Percentiles rank a stretch among this genome's conserved stretches.
Evolutionary conservation across 2,329 filamentous ascomycete genomes (phyloP).

Genomic region (Xylaria sp.): DNA sequence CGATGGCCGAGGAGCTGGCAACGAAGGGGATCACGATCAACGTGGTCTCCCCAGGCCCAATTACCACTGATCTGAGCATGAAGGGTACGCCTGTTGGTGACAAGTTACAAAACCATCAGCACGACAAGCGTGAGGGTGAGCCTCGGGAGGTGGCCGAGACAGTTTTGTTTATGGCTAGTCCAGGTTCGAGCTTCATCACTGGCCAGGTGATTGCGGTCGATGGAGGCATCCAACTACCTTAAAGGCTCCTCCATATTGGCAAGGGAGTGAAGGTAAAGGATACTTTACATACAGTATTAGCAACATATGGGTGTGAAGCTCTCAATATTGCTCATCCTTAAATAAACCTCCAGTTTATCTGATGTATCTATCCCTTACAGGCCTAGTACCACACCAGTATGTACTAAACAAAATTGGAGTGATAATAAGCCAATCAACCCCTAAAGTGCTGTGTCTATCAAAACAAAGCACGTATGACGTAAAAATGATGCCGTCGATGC

Average conservation of each 20-base stretch:
- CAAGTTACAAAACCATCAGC: neutral
- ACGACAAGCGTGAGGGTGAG: neutral
- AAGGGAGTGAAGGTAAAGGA: too few relatives aligned
- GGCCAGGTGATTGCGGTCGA: neutral
- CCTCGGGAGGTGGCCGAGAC: neutral
- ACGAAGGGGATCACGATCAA: neutral
- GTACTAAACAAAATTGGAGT: too few relatives aligned
- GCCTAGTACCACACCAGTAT: too few relatives aligned
- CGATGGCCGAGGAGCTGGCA: neutral
- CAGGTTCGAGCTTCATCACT: neutral
- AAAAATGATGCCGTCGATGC: too few relatives aligned
- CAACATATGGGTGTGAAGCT: too few relatives aligned
- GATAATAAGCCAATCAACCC: too few relatives aligned
- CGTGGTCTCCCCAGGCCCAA: neutral
- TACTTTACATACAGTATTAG: too few relatives aligned
- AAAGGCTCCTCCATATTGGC: neutral
- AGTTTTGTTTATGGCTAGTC: neutral
- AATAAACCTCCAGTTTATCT: too few relatives aligned
- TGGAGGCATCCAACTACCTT: neutral
- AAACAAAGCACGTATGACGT: too few relatives aligned
- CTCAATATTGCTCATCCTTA: too few relatives aligned
- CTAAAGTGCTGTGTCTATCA: too few relatives aligned
- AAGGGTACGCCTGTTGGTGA: constrained; percentile 1
- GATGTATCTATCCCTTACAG: too few relatives aligned
- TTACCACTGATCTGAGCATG: neutral